phyloP scores from a whole-genome alignment of 495 filamentous ascomycete species.

The Hamigera avellanea region DNA sequence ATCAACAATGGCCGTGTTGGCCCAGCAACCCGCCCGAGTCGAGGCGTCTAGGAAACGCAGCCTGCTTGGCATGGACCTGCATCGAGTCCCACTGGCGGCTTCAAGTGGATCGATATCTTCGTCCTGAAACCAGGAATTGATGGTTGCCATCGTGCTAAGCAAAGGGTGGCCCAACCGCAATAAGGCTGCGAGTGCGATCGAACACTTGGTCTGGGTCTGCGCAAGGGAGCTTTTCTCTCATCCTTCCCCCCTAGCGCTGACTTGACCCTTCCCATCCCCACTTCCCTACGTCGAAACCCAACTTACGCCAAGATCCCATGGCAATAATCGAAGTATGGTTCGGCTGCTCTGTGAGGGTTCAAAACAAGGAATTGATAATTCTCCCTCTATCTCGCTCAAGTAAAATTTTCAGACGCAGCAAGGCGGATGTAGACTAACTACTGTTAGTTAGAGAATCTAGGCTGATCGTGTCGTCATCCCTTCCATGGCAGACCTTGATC shows the following conservation, averaged over 20 bases:
- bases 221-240: not conserved
- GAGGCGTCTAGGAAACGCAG: slow-evolving; percentile 25
- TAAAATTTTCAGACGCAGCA: too few species aligned
- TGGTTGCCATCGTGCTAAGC: too few species aligned
- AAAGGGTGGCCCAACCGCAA: too few species aligned
- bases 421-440: too few species aligned
- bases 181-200: not conserved
- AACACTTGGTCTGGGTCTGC: not conserved
- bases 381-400: too few species aligned
- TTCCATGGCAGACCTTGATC: too few species aligned
- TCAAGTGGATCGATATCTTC: not conserved
- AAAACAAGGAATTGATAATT: not conserved
- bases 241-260: not conserved
- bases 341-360: not conserved
- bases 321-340: too few species aligned
- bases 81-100: slow-evolving; percentile 4
- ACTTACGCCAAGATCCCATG: too few species aligned
- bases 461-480: too few species aligned
- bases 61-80: slow-evolving; percentile 11
- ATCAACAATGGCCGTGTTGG: slow-evolving; percentile 36
- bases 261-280: not conserved
- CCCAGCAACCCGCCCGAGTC: slow-evolving; percentile 23
- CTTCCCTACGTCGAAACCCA: too few species aligned
- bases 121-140: too few species aligned
- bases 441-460: too few species aligned